Conservation (phyloP, 1,139 yeast genomes). For the Diutina rugosa region DNA sequence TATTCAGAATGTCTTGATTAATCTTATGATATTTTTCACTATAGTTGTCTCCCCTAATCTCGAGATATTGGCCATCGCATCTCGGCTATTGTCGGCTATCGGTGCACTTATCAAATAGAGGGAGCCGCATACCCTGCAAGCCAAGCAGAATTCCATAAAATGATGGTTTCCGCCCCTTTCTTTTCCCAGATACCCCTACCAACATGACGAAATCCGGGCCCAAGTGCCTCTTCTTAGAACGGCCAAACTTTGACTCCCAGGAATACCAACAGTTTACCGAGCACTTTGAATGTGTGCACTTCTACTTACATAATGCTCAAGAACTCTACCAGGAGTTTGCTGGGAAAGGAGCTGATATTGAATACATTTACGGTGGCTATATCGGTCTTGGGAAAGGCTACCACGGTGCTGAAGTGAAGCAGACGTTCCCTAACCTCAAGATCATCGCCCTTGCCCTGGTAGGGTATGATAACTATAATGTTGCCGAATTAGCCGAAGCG, state of each 20-base stretch:
- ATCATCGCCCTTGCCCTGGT: slow-evolving; percentile 58
- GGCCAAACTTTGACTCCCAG: slow-evolving; percentile 21
- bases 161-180: neutral
- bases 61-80: neutral
- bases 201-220: neutral
- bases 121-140: neutral
- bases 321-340: slow-evolving; percentile 26
- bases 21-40: neutral
- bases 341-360: slow-evolving; percentile 23
- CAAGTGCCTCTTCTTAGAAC: slow-evolving; percentile 34
- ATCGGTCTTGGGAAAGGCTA: slow-evolving; percentile 45
- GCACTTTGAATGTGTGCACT: slow-evolving; percentile 31
- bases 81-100: neutral
- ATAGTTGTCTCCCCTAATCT: neutral
- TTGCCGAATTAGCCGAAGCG: slow-evolving; percentile 16
- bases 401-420: slow-evolving; percentile 28
- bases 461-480: slow-evolving; percentile 55
- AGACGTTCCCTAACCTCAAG: slow-evolving; percentile 39
- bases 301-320: slow-evolving; percentile 22
- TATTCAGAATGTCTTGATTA: neutral
- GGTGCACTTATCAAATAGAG: neutral
- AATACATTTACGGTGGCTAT: slow-evolving; percentile 57
- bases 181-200: neutral
- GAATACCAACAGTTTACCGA: slow-evolving; percentile 23
- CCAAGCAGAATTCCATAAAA: neutral